phyloP scores from a whole-genome alignment of 2,329 filamentous ascomycete species.

The Fusarium staphyleae region DNA sequence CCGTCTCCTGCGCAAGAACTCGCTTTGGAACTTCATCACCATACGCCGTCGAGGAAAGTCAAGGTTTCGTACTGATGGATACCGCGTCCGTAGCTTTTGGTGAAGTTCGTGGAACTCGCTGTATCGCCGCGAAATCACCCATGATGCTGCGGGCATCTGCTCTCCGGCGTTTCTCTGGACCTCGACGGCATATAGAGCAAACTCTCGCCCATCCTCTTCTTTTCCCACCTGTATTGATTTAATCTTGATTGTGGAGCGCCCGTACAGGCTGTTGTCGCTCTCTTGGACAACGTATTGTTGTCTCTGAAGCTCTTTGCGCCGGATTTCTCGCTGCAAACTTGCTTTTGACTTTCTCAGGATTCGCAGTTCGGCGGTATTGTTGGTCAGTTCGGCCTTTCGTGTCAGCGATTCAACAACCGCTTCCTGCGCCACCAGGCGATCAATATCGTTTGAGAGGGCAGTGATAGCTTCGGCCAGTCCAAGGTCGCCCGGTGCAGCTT shows the following conservation, averaged over 20 bases:
- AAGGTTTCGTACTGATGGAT: slow-evolving; percentile 85
- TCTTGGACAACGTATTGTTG: slow-evolving; percentile 98
- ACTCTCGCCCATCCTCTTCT: slow-evolving; percentile 92
- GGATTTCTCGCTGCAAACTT: slow-evolving; percentile 89
- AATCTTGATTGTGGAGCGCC: slow-evolving; percentile 86
- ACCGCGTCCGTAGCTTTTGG: slow-evolving; percentile 83
- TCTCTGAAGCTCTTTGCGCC: slow-evolving; percentile 91
- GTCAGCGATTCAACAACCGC: slow-evolving; percentile 90
- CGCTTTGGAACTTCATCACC: slow-evolving; percentile 95
- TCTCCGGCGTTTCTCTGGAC: slow-evolving; percentile 90
- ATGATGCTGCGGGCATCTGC: slow-evolving; percentile 95
- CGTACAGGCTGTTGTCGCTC: slow-evolving; percentile 96
- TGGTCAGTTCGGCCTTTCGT: slow-evolving; percentile 93
- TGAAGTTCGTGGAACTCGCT: slow-evolving; percentile 97
- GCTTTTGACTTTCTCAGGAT: slow-evolving; percentile 94
- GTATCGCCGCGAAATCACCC: slow-evolving; percentile 91
- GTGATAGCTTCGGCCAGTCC: slow-evolving; percentile 93
- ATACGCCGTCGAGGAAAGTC: slow-evolving; percentile 92
- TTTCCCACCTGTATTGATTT: slow-evolving; percentile 91
- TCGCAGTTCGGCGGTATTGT: slow-evolving; percentile 91
- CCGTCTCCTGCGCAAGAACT: slow-evolving; percentile 91
- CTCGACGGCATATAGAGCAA: slow-evolving; percentile 90
- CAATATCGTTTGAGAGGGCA: slow-evolving; percentile 86
- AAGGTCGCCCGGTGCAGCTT: slow-evolving; percentile 92
- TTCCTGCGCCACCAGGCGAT: slow-evolving; percentile 86